phyloP scores from a whole-genome alignment of 306 rosid species.

The Ochetophila trinervis region DNA sequence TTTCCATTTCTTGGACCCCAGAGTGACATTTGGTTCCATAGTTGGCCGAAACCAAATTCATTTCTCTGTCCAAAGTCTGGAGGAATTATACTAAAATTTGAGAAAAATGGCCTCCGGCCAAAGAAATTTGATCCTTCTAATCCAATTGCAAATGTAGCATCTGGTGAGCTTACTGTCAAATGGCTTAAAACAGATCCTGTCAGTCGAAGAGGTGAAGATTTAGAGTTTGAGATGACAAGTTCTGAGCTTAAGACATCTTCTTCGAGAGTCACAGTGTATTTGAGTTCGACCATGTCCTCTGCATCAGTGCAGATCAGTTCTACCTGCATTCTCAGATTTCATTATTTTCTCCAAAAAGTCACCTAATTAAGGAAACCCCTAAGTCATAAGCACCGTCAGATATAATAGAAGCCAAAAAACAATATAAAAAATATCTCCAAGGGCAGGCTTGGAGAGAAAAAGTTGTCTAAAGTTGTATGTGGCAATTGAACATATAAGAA shows the following conservation, averaged over 20 bases:
- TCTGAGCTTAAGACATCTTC: conserved; percentile 55
- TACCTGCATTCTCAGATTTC: conserved; percentile 44
- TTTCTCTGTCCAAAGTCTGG: conserved; percentile 35
- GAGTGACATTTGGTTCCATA: conserved; percentile 34
- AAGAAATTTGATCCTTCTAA: conserved; percentile 62
- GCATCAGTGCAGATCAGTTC: conserved; percentile 48
- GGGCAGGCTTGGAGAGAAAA: too few relatives aligned
- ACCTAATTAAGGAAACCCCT: not conserved
- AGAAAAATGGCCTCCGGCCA: conserved; percentile 42
- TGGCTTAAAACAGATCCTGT: conserved; percentile 65
- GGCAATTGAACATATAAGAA: too few relatives aligned
- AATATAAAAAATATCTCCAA: too few relatives aligned
- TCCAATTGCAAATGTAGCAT: conserved; percentile 82
- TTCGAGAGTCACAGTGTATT: conserved; percentile 57
- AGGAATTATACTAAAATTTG: conserved; percentile 51
- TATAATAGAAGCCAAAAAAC: not conserved
- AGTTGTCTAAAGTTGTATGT: too few relatives aligned
- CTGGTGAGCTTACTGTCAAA: conserved; percentile 81
- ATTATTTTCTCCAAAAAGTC: conserved; percentile 5
- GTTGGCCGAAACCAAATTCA: conserved; percentile 28
- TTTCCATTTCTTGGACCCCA: conserved; percentile 34
- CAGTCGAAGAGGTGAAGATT: conserved; percentile 46
- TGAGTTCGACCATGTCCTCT: conserved; percentile 46
- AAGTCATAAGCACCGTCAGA: not conserved
- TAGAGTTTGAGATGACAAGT: conserved; percentile 52